Evolutionary conservation across 495 filamentous ascomycete species (phyloP), one percentile per base, ranked within the genome.

Genomic region (Aspergillus diversus): DNA sequence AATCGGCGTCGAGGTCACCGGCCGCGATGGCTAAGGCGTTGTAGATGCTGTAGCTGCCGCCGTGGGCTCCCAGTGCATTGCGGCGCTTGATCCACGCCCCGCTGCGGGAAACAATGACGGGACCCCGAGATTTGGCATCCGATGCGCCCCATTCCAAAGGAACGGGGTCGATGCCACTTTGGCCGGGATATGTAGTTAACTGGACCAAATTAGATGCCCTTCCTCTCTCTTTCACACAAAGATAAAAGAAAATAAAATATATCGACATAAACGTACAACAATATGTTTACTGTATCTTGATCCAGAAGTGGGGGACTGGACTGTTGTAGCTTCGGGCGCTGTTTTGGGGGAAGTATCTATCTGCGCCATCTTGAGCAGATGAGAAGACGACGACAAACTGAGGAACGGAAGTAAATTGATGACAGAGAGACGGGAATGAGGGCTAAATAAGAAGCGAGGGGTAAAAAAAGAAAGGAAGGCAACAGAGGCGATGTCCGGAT

Each of bases 1-100:
- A 93, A 65, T 97, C 86, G 17, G 85, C 79, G 55, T 89, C 86
- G 55, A 99, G 86, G 68, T 97, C 88, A 65, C 93, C 93, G 66
- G 91, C 92, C 27, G 95, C 95, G 63, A 99, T 84, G 43, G 95
- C 95, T 50, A 99, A 82, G 31, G 95, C 95, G 72, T 96, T 92
- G 76, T 99, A 99, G 69, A 97, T 92, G 67, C 90, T 92, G 69
- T 99, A 99, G n/a, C 93, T 97, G 47, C 95, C 95, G 48, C 95
- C 94, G 70, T 99, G 95, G 58, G 95, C 95, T 60, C 89, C 89
- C 84, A 80, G 80, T 82, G 90, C 94, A 78, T 99, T 99, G 57
- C 95, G 89, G 68, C 89, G 86, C 63, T 93, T 86, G 63, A 98
- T 86, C 7, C 92, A 91, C 57, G 84, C 87, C 7, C 83, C 81